These are phyloP conservation scores for Asterophora lycoperdoides DNA, from an alignment of 768 basidiomycete genomes.

Conservation along the genomic window DNA sequence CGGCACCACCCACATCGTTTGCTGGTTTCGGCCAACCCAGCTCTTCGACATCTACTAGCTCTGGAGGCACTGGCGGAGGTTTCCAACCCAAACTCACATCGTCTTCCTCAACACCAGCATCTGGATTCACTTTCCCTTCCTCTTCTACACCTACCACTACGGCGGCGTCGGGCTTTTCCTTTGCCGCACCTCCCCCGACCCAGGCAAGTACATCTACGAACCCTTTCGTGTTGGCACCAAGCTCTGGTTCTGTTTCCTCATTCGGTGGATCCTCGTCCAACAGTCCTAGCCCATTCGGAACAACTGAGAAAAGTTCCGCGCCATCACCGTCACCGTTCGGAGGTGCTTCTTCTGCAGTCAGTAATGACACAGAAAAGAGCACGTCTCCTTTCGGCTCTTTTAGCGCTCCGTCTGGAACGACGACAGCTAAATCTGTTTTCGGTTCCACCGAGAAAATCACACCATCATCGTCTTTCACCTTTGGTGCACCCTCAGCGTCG, in stretches of 20 bases:
- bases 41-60: background rate
- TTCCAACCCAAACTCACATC: slow-evolving; percentile 1
- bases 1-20: slow-evolving; percentile 30
- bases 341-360: background rate
- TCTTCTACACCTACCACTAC: background rate
- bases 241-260: background rate
- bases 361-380: background rate
- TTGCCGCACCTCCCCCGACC: background rate
- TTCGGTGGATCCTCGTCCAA: background rate
- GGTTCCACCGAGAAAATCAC: slow-evolving; percentile 2
- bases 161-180: background rate
- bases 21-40: slow-evolving; percentile 23
- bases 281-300: background rate
- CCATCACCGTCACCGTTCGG: background rate
- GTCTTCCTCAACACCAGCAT: slow-evolving; percentile 2
- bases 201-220: background rate
- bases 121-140: slow-evolving; percentile 10
- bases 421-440: background rate
- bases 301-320: background rate
- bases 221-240: background rate
- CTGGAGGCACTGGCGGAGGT: background rate
- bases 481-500: background rate
- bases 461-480: slow-evolving; percentile 2
- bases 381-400: background rate
- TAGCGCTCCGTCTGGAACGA: background rate